These are phyloP conservation scores for Penicillium brevicompactum DNA, from an alignment of 2,329 filamentous ascomycete genomes.

Conservation along the genomic window DNA sequence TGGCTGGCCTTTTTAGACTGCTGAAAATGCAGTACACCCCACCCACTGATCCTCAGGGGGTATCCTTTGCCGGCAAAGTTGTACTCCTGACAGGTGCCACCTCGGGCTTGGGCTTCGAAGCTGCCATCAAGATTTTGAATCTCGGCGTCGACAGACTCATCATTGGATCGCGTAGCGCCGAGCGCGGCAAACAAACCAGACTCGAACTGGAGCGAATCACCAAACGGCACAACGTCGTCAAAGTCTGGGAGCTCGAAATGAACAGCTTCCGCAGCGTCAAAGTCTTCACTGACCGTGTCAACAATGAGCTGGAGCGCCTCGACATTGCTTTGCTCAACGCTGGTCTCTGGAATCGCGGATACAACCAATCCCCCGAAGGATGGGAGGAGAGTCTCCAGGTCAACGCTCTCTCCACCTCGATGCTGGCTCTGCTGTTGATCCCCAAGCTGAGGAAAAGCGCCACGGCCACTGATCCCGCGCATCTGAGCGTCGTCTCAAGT, in stretches of 20 bases:
- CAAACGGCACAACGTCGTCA: conserved; percentile 37
- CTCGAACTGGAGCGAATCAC: conserved; percentile 37
- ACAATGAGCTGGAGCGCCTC: conserved; percentile 39
- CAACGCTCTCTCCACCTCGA: conserved; percentile 59
- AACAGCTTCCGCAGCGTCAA: conserved; percentile 48
- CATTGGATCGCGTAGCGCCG: conserved; percentile 48
- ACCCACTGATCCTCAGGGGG: conserved; percentile 37
- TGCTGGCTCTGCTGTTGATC: conserved; percentile 57
- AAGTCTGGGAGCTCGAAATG: conserved; percentile 52
- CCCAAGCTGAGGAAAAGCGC: conserved; percentile 47
- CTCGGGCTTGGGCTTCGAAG: conserved; percentile 53
- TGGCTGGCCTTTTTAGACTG: conserved; percentile 34
- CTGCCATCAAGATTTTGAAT: conserved; percentile 50
- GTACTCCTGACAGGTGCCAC: conserved; percentile 56
- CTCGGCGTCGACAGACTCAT: conserved; percentile 48
- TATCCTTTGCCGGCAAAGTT: conserved; percentile 48
- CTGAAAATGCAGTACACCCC: conserved; percentile 36
- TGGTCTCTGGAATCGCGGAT: conserved; percentile 45
- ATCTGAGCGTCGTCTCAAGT: conserved; percentile 51
- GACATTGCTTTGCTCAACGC: conserved; percentile 52
- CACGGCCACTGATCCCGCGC: conserved; percentile 32
- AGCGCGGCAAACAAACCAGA: conserved; percentile 48
- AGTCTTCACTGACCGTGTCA: conserved; percentile 43
- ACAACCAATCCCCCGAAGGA: conserved; percentile 42
- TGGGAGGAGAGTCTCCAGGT: conserved; percentile 60